Conservation (phyloP, 352 stramenopile genomes). For the Globisporangium acanthophoron region DNA sequence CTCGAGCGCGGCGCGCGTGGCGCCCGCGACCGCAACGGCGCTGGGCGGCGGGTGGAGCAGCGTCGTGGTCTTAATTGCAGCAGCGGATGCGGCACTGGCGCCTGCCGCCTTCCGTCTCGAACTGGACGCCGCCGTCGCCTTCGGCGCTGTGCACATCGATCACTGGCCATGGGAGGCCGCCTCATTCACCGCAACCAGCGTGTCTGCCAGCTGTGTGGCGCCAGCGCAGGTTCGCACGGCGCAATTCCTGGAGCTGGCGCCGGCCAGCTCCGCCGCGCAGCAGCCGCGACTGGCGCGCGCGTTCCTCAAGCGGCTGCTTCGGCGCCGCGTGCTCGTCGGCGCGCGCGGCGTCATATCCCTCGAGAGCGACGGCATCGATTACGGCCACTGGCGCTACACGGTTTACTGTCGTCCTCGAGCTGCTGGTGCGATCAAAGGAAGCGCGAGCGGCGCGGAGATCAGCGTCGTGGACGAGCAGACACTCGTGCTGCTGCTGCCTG, state of each 20-base stretch:
- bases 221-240: constrained; percentile 26
- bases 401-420: constrained; percentile 34
- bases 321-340: constrained; percentile 27
- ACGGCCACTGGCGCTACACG: constrained; percentile 51
- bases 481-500: constrained; percentile 53
- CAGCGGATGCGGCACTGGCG: not conserved
- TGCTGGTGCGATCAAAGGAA: not conserved
- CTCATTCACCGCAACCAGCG: not conserved
- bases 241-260: constrained; percentile 50
- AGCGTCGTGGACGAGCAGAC: constrained; percentile 57
- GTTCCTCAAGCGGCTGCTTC: constrained; percentile 54
- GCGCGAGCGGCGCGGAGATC: constrained; percentile 9
- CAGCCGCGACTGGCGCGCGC: constrained; percentile 36
- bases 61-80: constrained; percentile 16
- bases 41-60: constrained; percentile 24
- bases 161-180: constrained; percentile 26
- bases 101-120: constrained; percentile 36
- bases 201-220: constrained; percentile 13
- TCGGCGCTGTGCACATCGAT: constrained; percentile 29
- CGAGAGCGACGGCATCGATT: constrained; percentile 44
- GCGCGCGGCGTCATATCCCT: constrained; percentile 26
- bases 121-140: constrained; percentile 14
- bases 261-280: constrained; percentile 13
- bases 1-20: constrained; percentile 27
- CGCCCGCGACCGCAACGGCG: constrained; percentile 12